These are phyloP conservation scores for Malus sieversii DNA, from an alignment of 306 rosid genomes.

Conservation along the genomic window DNA sequence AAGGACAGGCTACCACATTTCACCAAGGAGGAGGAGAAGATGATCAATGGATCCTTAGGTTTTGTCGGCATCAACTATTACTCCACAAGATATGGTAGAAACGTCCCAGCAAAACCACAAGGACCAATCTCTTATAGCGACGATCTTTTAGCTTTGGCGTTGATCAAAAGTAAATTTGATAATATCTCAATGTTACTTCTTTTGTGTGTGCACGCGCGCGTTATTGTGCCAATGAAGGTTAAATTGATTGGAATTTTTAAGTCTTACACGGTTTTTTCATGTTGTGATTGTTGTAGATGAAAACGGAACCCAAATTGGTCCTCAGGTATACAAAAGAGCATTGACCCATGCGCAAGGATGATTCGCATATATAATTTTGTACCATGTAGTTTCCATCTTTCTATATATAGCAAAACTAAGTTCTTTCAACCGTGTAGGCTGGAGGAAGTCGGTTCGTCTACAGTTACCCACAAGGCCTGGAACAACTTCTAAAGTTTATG, in stretches of 20 bases:
- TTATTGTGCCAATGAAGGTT: not conserved
- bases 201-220: not conserved
- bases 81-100: conserved; percentile 12
- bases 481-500: conserved; percentile 14
- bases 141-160: not conserved
- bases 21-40: conserved; percentile 1
- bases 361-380: too few relatives aligned
- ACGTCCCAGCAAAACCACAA: not conserved
- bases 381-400: not conserved
- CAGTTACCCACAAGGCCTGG: conserved; percentile 12
- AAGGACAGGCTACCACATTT: conserved; percentile 16
- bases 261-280: not conserved
- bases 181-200: not conserved
- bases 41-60: conserved; percentile 14
- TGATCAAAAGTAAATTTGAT: not conserved
- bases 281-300: not conserved
- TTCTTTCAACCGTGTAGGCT: not conserved
- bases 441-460: conserved; percentile 7
- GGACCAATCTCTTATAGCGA: not conserved
- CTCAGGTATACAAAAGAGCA: not conserved
- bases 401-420: not conserved
- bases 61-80: conserved; percentile 30
- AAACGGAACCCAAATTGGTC: not conserved
- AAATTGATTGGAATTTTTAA: not conserved
- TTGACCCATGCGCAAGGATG: not conserved